Conservation (phyloP, 352 stramenopile genomes). For the Phytopythium sindhum region DNA sequence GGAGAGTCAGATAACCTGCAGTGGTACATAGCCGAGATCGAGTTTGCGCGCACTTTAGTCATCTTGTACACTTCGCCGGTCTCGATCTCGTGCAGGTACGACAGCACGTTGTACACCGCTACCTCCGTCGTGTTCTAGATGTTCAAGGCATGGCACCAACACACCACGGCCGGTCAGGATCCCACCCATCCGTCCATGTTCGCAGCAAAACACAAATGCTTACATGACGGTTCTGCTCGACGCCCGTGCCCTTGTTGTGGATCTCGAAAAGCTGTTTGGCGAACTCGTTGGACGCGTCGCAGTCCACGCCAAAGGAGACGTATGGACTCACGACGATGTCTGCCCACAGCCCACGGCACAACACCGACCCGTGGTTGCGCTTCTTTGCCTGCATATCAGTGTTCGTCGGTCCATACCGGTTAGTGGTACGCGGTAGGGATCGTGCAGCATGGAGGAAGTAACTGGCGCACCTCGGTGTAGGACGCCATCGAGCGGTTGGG, state of each 20-base stretch:
- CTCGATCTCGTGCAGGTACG: constrained; percentile 90
- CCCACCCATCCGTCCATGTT: neutral
- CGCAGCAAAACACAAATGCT: neutral
- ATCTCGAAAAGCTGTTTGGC: constrained; percentile 91
- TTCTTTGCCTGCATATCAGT: constrained; percentile 43
- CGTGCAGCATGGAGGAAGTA: neutral
- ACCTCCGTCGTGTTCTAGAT: constrained; percentile 89
- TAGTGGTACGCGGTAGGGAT: neutral
- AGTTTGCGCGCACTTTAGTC: constrained; percentile 49
- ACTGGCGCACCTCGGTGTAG: constrained; percentile 72
- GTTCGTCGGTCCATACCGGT: too few relatives aligned
- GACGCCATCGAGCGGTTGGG: constrained; percentile 90
- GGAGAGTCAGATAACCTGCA: neutral
- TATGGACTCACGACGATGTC: constrained; percentile 92
- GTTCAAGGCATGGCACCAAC: neutral
- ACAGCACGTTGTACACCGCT: constrained; percentile 91
- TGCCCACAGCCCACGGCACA: constrained; percentile 87
- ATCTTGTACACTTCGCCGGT: constrained; percentile 85
- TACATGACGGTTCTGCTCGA: constrained; percentile 93
- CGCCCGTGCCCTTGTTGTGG: constrained; percentile 90
- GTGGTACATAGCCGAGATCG: neutral
- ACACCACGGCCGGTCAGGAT: neutral
- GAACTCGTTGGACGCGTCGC: constrained; percentile 62
- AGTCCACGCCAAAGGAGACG: constrained; percentile 88
- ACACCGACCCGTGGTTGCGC: constrained; percentile 67